phyloP scores from a whole-genome alignment of 148 eudicot species.

The Rhododendron molle region DNA sequence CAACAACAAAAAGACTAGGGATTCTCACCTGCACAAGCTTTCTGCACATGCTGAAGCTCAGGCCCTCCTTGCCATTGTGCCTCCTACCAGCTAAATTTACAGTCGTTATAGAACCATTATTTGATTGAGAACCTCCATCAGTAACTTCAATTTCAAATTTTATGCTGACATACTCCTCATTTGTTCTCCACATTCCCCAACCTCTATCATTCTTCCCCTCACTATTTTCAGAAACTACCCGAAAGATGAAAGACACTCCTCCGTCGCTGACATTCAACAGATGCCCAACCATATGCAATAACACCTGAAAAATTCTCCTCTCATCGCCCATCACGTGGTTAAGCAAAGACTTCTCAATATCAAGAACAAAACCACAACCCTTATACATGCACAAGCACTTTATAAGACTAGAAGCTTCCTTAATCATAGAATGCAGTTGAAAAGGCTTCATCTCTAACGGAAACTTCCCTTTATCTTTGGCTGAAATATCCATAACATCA shows the following conservation, averaged over 20 bases:
- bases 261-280: slow-evolving; percentile 46
- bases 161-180: slow-evolving; percentile 49
- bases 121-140: slow-evolving; percentile 10
- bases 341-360: slow-evolving; percentile 56
- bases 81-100: slow-evolving; percentile 30
- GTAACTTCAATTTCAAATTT: slow-evolving; percentile 59
- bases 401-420: slow-evolving; percentile 70
- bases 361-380: slow-evolving; percentile 46
- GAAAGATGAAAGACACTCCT: slow-evolving; percentile 46
- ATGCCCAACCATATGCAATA: slow-evolving; percentile 83
- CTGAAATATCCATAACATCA: slow-evolving; percentile 75
- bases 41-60: slow-evolving; percentile 73
- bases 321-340: slow-evolving; percentile 75
- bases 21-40: slow-evolving; percentile 72
- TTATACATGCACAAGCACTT: slow-evolving; percentile 60
- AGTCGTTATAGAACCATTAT: slow-evolving; percentile 21
- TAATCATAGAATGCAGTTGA: slow-evolving; percentile 48
- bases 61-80: slow-evolving; percentile 43
- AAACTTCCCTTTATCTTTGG: slow-evolving; percentile 60
- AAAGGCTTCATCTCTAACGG: slow-evolving; percentile 60
- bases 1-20: neutral
- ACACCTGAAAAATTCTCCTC: slow-evolving; percentile 75
- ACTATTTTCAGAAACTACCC: slow-evolving; percentile 45
- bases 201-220: slow-evolving; percentile 52
- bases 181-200: slow-evolving; percentile 63